Evolutionary conservation across 805 yeast genomes (phyloP).

Genomic region (Nakazawaea ambrosiae): DNA sequence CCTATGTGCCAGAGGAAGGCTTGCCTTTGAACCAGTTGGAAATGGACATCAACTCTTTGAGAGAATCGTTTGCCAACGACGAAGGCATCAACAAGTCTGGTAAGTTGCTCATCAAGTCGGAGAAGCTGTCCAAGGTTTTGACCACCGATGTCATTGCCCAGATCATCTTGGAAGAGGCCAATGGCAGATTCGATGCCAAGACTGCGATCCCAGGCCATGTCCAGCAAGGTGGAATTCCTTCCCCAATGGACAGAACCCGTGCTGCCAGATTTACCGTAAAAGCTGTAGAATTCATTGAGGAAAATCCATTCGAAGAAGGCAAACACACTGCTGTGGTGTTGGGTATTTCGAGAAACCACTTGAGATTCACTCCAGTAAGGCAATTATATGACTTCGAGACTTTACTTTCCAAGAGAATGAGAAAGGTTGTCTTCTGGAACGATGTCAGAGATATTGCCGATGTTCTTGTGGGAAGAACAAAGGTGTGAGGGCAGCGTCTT

Average conservation of each 20-base stretch:
- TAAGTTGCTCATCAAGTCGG: conserved; percentile 60
- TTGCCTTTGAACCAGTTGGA: conserved; percentile 53
- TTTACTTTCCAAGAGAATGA: conserved; percentile 73
- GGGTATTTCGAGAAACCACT: conserved; percentile 74
- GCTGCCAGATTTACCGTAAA: conserved; percentile 67
- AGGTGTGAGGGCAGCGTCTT: conserved; percentile 4
- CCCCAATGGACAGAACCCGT: conserved; percentile 70
- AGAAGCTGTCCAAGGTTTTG: conserved; percentile 61
- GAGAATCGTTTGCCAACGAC: conserved; percentile 51
- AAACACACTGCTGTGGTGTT: conserved; percentile 66
- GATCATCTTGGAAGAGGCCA: conserved; percentile 55
- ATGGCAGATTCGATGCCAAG: conserved; percentile 65
- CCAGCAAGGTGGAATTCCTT: conserved; percentile 77
- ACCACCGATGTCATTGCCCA: conserved; percentile 65
- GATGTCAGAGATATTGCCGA: conserved; percentile 71
- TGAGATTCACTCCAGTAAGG: conserved; percentile 68
- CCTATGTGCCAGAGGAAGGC: conserved; percentile 72
- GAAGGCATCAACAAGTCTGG: conserved; percentile 65
- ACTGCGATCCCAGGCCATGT: conserved; percentile 85
- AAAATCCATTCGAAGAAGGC: conserved; percentile 12
- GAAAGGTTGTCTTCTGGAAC: conserved; percentile 83
- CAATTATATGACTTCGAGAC: conserved; percentile 84
- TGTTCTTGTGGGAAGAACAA: conserved; percentile 69
- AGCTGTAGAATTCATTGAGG: conserved; percentile 65
- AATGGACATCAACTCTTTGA: conserved; percentile 56